Evolutionary conservation across 345 rosid species (phyloP).

Genomic region (Noccaea caerulescens): DNA sequence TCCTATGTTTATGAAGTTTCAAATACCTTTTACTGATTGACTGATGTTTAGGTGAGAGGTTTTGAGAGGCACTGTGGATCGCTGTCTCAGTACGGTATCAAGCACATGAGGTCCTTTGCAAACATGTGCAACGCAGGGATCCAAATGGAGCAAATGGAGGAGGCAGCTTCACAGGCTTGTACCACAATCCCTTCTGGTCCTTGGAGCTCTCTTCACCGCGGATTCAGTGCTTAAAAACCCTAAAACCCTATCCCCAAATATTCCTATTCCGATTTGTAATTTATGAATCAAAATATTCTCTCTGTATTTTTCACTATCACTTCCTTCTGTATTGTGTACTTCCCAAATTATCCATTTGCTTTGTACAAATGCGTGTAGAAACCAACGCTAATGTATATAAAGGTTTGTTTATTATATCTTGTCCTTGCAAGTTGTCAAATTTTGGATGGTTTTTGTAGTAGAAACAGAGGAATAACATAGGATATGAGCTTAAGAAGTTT

Average conservation of each 20-base stretch:
- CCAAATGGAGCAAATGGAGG: constrained; percentile 64
- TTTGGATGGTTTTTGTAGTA: constrained; percentile 16
- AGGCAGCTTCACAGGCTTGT: constrained; percentile 94
- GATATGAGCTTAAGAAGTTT: neutral
- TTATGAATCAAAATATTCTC: neutral
- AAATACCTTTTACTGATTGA: neutral
- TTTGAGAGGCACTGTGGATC: constrained; percentile 92
- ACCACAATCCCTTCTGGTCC: constrained; percentile 60
- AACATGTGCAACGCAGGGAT: constrained; percentile 91
- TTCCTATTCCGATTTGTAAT: constrained; percentile 2
- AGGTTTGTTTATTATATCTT: constrained; percentile 21
- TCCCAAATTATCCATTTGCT: neutral
- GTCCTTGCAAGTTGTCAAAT: constrained; percentile 26
- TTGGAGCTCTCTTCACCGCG: constrained; percentile 84
- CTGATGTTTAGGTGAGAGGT: constrained; percentile 67
- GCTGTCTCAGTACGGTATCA: constrained; percentile 91
- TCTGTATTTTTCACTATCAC: constrained; percentile 29
- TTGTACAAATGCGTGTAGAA: constrained; percentile 32
- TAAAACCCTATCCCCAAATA: neutral
- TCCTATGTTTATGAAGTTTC: neutral
- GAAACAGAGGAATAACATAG: neutral
- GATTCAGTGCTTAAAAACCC: constrained; percentile 72
- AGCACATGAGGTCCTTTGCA: constrained; percentile 90
- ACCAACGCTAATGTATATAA: constrained; percentile 21
- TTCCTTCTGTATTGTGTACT: constrained; percentile 20